Evolutionary conservation across 1,284 basidiomycete species (phyloP).

Genomic region (Microbotryum violaceum): DNA sequence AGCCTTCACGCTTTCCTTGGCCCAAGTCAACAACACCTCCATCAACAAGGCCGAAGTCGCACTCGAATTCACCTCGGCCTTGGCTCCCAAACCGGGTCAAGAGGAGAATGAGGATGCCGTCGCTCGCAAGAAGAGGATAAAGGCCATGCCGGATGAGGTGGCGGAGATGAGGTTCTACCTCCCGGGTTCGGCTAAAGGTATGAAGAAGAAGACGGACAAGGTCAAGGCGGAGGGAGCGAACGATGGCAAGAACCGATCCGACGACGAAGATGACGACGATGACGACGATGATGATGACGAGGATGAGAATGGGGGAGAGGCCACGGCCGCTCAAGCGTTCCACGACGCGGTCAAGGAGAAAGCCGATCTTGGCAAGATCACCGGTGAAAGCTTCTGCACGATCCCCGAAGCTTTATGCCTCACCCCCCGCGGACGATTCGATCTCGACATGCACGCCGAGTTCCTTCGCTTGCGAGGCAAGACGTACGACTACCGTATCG

Average conservation of each 20-base stretch:
- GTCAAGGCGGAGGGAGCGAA: constrained; percentile 50
- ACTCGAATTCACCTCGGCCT: constrained; percentile 67
- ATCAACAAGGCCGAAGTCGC: constrained; percentile 97
- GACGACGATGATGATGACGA: constrained; percentile 38
- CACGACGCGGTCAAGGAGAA: constrained; percentile 94
- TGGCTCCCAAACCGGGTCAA: constrained; percentile 36
- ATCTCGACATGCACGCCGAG: constrained; percentile 89
- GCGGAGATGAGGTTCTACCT: constrained; percentile 96
- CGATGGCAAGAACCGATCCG: constrained; percentile 49
- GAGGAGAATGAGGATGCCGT: constrained; percentile 23
- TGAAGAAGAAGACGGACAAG: constrained; percentile 33
- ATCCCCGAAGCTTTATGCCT: constrained; percentile 96
- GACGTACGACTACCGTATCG: constrained; percentile 98
- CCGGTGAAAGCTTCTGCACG: constrained; percentile 85
- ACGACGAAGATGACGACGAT: constrained; percentile 34
- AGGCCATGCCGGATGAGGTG: constrained; percentile 61
- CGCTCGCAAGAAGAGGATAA: constrained; percentile 25
- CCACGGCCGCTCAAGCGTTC: constrained; percentile 90
- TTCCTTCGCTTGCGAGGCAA: constrained; percentile 92
- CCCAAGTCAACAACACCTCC: constrained; percentile 89
- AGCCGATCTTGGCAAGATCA: constrained; percentile 87
- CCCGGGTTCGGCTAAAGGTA: constrained; percentile 56
- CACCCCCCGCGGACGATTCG: constrained; percentile 53
- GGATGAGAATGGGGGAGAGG: constrained; percentile 48
- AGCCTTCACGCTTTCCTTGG: constrained; percentile 83